These are phyloP conservation scores for Sporothrix dimorphospora DNA, from an alignment of 2,329 filamentous ascomycete genomes.

Conservation along the genomic window DNA sequence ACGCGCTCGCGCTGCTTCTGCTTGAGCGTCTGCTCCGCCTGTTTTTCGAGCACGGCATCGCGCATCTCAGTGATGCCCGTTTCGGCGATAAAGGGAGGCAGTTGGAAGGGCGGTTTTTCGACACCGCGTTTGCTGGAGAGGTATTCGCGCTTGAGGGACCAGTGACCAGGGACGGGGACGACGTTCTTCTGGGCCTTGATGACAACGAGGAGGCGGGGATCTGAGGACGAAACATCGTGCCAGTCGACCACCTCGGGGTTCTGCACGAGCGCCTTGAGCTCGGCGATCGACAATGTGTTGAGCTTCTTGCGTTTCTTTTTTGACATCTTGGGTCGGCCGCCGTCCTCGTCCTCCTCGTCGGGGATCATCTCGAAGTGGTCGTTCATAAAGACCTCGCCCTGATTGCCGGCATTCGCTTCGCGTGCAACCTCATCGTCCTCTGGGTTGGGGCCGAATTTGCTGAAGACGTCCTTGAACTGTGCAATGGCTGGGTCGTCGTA, in stretches of 20 bases:
- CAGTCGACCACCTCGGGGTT: slow-evolving; percentile 96
- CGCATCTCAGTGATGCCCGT: slow-evolving; percentile 98
- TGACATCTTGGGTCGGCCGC: slow-evolving; percentile 66
- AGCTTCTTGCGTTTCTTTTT: slow-evolving; percentile 94
- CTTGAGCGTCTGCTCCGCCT: slow-evolving; percentile 87
- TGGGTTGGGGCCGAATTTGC: slow-evolving; percentile 71
- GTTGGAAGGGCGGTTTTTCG: slow-evolving; percentile 88
- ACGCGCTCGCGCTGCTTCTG: slow-evolving; percentile 95
- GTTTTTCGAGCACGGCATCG: slow-evolving; percentile 93
- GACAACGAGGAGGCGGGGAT: slow-evolving; percentile 86
- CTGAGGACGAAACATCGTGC: slow-evolving; percentile 90
- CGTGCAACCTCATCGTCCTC: slow-evolving; percentile 66
- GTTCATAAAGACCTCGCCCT: slow-evolving; percentile 81
- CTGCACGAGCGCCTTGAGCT: slow-evolving; percentile 87
- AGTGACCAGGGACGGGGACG: slow-evolving; percentile 90
- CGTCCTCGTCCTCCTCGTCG: slow-evolving; percentile 69
- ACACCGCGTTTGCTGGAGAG: slow-evolving; percentile 95
- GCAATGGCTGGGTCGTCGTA: slow-evolving; percentile 77
- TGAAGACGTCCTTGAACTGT: slow-evolving; percentile 81
- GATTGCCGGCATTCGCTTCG: slow-evolving; percentile 70
- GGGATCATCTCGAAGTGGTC: slow-evolving; percentile 86
- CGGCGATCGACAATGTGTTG: slow-evolving; percentile 88
- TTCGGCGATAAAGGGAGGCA: slow-evolving; percentile 96
- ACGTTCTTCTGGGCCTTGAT: slow-evolving; percentile 96
- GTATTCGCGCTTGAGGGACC: slow-evolving; percentile 96